Conservation (phyloP, 371 early-diverging fungal species). For the Mortierella sp. region DNA sequence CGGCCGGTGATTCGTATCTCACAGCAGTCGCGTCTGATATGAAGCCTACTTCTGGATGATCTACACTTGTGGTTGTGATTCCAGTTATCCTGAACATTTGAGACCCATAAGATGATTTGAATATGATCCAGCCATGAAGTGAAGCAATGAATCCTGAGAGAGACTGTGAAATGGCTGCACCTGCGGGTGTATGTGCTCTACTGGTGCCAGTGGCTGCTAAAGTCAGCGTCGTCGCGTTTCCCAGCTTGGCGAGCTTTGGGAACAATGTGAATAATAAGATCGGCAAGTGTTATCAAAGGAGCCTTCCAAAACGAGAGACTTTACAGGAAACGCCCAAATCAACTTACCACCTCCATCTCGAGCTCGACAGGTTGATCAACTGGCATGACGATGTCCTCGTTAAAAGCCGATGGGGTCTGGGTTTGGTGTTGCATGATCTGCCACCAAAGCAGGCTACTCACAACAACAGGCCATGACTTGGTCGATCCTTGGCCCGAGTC, state of each 20-base stretch:
- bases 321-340: not conserved
- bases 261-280: not conserved
- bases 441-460: slow-evolving; percentile 36
- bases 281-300: no score
- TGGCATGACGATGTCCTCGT: slow-evolving; percentile 14
- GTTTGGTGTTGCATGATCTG: slow-evolving; percentile 4
- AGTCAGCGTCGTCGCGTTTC: slow-evolving; percentile 17
- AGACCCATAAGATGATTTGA: slow-evolving; percentile 32
- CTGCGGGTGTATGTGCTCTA: not conserved
- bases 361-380: slow-evolving; percentile 2
- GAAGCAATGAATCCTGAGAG: slow-evolving; percentile 32
- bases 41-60: slow-evolving; percentile 13
- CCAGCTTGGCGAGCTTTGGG: slow-evolving; percentile 21
- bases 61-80: slow-evolving; percentile 19
- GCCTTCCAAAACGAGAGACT: not conserved
- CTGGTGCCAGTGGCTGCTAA: not conserved
- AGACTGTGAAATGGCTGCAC: slow-evolving; percentile 32
- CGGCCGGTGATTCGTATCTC: slow-evolving; percentile 2
- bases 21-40: slow-evolving; percentile 31
- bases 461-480: slow-evolving; percentile 26
- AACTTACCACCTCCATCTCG: slow-evolving; percentile 17
- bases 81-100: slow-evolving; percentile 16
- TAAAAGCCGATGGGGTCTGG: not conserved
- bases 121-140: slow-evolving; percentile 28
- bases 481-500: not conserved